These are phyloP conservation scores for Carex scoparia DNA, from an alignment of 176 grass and related monocot species.

Conservation along the genomic window DNA sequence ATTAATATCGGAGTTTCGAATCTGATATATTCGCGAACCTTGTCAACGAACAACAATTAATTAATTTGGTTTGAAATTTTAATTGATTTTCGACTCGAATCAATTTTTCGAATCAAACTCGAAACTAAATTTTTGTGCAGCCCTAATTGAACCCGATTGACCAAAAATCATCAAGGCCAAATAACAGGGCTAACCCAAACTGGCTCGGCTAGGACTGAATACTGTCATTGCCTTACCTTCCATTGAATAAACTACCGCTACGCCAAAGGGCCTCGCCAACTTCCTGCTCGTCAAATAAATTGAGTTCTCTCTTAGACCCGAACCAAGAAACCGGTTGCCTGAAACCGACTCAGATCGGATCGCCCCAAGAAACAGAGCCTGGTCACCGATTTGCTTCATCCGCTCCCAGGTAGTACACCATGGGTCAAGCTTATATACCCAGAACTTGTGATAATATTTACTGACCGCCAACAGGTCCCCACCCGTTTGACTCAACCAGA, in stretches of 20 bases:
- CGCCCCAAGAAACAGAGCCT: conserved; percentile 4
- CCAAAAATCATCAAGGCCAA: neutral
- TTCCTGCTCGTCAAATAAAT: conserved; percentile 15
- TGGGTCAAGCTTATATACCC: conserved; percentile 1
- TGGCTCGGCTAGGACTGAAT: neutral
- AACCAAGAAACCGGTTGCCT: neutral
- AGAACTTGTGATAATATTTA: neutral
- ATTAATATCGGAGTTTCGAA: too few species aligned
- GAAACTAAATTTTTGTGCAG: too few species aligned
- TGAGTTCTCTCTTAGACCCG: conserved; percentile 11
- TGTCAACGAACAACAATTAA: too few species aligned
- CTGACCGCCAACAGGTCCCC: neutral
- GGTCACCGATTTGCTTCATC: conserved; percentile 12
- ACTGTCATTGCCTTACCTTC: neutral
- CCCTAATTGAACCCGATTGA: neutral
- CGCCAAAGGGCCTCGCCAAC: neutral
- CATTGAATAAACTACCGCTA: conserved; percentile 20
- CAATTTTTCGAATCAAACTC: too few species aligned
- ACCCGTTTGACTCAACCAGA: conserved; percentile 7
- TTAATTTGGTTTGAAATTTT: too few species aligned
- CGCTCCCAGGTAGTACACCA: conserved; percentile 9
- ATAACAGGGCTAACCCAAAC: conserved; percentile 28
- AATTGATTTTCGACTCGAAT: too few species aligned
- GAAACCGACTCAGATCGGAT: conserved; percentile 14
- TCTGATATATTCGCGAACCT: too few species aligned